Evolutionary conservation across 441 rosid genomes (phyloP), one percentile per base, ranked within the genome.

Genomic region (Bocquillonia castaneifolia): DNA sequence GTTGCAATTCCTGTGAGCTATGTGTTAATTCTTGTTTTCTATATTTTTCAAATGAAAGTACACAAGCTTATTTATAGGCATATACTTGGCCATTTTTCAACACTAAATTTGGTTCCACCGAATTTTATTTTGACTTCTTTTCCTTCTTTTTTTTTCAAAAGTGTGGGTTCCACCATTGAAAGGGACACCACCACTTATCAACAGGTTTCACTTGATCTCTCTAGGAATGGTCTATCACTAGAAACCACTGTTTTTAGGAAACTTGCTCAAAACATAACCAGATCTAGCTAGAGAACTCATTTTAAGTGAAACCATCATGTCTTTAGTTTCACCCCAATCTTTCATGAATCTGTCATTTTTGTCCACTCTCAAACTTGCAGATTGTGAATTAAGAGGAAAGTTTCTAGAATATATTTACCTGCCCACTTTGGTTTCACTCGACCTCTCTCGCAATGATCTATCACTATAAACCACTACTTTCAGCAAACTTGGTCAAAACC

Each of bases 321-420:
- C 66, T 45, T 45, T 25, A 17, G 39, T 45, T 47, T n/a, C 26
- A 1, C 54, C 55, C 45, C 25, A 18, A 37, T 59, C 64, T n/a
- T 59, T 37, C 10, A 12, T 5, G 48, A 59, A 39, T 59, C 22
- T 59, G 48, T 59, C 64, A 37, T 59, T 48, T 37, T 39, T 59
- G 64, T 22, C 48, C 1, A 23, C 25, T 37, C 47, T 59, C 8
- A 10, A 3, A 31, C 61, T 57, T 13, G 0, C 10, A 2, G 5
- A n/a, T 8, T 63, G 44, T 37, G 10, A 14, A 20, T 40, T 59
- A 9, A 5, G 7, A 22, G 64, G 64, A 10, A 22, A 59, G 22
- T 6, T 59, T 2, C 48, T 36, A 10, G 44, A 34, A 3, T 20
- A 25, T 15, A 20, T 22, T 39, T 48, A 59, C 39, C 17, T 59